Conservation (phyloP, 2,329 filamentous ascomycete species). For the Neofusicoccum laricinum region DNA sequence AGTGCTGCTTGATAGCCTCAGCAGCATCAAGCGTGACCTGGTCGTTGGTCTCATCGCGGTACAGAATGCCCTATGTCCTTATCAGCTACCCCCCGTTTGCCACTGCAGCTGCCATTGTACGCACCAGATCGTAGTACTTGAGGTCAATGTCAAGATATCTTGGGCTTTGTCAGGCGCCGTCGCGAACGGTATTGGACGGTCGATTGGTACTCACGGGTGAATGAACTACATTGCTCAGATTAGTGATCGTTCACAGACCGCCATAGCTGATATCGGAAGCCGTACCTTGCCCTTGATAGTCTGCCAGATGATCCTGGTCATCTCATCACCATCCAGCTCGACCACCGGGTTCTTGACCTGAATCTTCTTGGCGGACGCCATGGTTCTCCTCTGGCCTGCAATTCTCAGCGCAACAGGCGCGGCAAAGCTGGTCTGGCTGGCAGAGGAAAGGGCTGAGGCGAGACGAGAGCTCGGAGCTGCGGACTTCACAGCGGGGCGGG, state of each 20-base stretch:
- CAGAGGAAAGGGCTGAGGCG: slow-evolving; percentile 3
- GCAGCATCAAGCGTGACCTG: slow-evolving; percentile 93
- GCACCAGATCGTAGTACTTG: slow-evolving; percentile 88
- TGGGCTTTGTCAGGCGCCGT: slow-evolving; percentile 16
- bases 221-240: slow-evolving; percentile 62
- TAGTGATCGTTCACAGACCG: not conserved
- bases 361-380: slow-evolving; percentile 69
- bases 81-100: slow-evolving; percentile 12
- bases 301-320: slow-evolving; percentile 99
- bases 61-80: slow-evolving; percentile 66
- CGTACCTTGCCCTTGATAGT: slow-evolving; percentile 90
- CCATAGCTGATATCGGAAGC: not conserved
- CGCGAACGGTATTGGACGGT: not conserved
- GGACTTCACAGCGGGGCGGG: not conserved
- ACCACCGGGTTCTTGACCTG: slow-evolving; percentile 99
- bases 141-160: slow-evolving; percentile 92
- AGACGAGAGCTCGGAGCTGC: slow-evolving; percentile 4
- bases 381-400: slow-evolving; percentile 28
- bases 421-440: not conserved
- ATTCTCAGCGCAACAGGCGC: not conserved
- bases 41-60: slow-evolving; percentile 94
- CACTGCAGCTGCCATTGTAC: slow-evolving; percentile 17
- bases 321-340: slow-evolving; percentile 90
- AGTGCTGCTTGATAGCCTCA: slow-evolving; percentile 98
- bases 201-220: slow-evolving; percentile 55